phyloP scores from a whole-genome alignment of 805 yeast species.

The Tetrapisispora phaffii region DNA sequence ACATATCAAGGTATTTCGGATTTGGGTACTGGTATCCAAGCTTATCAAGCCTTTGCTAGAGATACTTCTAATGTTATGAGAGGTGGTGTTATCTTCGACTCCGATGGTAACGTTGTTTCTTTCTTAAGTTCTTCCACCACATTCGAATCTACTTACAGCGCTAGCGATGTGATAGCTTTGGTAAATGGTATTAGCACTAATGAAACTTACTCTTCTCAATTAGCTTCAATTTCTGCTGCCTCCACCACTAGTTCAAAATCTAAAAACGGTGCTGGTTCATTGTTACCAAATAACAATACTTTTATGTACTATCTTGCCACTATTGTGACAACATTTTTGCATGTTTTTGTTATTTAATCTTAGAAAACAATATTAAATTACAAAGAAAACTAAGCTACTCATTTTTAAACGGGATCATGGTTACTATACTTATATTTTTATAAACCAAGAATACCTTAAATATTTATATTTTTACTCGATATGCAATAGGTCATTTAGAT shows the following conservation, averaged over 20 bases:
- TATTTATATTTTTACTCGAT: too few species aligned
- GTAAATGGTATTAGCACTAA: slow-evolving; percentile 14
- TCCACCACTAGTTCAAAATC: slow-evolving; percentile 23
- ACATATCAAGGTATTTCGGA: slow-evolving; percentile 58
- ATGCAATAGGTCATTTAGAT: too few species aligned
- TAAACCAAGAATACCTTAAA: too few species aligned
- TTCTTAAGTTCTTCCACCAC: slow-evolving; percentile 46
- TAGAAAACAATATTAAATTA: not conserved
- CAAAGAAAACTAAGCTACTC: not conserved
- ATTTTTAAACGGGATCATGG: too few species aligned
- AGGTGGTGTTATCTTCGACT: slow-evolving; percentile 64
- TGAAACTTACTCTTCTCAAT: slow-evolving; percentile 18
- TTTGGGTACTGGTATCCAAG: slow-evolving; percentile 49
- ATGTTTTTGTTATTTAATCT: slow-evolving; percentile 14
- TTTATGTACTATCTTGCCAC: slow-evolving; percentile 24
- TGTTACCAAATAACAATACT: slow-evolving; percentile 10
- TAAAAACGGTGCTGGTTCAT: slow-evolving; percentile 14
- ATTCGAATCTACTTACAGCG: slow-evolving; percentile 37
- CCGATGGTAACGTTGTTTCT: slow-evolving; percentile 48
- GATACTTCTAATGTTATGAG: slow-evolving; percentile 40
- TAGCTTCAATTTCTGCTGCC: slow-evolving; percentile 30
- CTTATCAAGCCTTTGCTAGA: slow-evolving; percentile 47
- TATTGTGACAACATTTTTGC: slow-evolving; percentile 15
- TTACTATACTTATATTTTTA: too few species aligned
- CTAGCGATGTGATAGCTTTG: slow-evolving; percentile 37